Percentiles rank a stretch among this genome's conserved stretches.
Conservation (phyloP, 495 filamentous ascomycete genomes). For the Aspergillus nidulans region DNA sequence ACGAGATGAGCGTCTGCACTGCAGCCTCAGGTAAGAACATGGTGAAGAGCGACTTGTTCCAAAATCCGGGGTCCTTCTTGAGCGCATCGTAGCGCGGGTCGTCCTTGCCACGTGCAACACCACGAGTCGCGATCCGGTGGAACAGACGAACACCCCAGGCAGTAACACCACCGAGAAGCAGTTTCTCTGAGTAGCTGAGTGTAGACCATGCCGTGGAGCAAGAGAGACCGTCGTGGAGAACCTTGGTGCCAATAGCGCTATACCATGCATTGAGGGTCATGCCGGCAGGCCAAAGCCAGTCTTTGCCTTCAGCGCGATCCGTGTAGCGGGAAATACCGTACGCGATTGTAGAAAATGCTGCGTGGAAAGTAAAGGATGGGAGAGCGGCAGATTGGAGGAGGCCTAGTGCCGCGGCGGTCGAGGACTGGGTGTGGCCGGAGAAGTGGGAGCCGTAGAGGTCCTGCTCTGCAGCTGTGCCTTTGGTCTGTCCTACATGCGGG, state of each 20-base stretch:
- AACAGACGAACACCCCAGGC: conserved; percentile 53
- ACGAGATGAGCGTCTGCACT: conserved; percentile 47
- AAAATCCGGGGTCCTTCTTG: conserved; percentile 49
- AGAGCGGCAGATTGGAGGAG: conserved; percentile 49
- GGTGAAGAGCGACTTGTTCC: conserved; percentile 47
- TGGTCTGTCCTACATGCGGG: neutral
- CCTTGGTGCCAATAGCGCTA: conserved; percentile 46
- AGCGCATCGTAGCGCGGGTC: conserved; percentile 48
- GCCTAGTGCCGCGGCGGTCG: conserved; percentile 27
- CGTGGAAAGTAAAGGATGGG: conserved; percentile 45
- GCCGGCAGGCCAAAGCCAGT: conserved; percentile 52
- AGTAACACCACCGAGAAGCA: conserved; percentile 49
- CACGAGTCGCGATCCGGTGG: conserved; percentile 44
- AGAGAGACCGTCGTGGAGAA: conserved; percentile 35
- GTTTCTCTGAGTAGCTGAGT: conserved; percentile 46
- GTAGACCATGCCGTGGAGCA: conserved; percentile 36
- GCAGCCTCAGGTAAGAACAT: conserved; percentile 50
- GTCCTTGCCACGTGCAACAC: conserved; percentile 44
- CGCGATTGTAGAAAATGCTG: conserved; percentile 39
- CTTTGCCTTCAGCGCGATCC: conserved; percentile 51
- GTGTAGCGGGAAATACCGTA: conserved; percentile 44
- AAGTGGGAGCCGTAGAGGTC: conserved; percentile 1
- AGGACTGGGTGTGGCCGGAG: neutral
- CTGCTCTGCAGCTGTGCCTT: neutral
- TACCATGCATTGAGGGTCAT: conserved; percentile 57